Conservation (phyloP, 352 stramenopile genomes). For the Blastocystis sp. region DNA sequence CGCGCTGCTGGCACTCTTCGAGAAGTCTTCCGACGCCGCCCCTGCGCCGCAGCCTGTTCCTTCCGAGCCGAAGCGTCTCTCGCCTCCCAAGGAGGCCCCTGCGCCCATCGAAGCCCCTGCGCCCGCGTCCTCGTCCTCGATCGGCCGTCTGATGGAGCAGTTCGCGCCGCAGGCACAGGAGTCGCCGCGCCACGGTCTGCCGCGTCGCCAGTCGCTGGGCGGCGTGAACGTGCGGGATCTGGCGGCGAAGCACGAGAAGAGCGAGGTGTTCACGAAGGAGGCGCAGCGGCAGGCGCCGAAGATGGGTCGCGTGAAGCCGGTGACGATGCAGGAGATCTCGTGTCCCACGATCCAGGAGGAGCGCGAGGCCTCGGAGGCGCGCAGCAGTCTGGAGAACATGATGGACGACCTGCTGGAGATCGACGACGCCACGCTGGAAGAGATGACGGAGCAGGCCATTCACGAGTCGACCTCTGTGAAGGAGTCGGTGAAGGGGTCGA, state of each 20-base stretch:
- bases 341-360: slow-evolving; percentile 31
- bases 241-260: slow-evolving; percentile 27
- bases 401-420: background rate
- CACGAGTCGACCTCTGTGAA: background rate
- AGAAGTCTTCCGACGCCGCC: background rate
- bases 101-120: background rate
- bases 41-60: background rate
- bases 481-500: no score
- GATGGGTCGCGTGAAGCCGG: background rate
- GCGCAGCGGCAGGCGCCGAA: background rate
- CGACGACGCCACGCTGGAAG: background rate
- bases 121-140: background rate
- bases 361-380: background rate
- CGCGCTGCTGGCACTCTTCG: slow-evolving; percentile 8
- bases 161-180: background rate
- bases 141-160: background rate
- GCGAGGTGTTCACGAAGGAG: background rate
- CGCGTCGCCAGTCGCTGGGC: slow-evolving; percentile 22
- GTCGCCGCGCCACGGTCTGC: background rate
- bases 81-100: background rate
- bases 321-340: slow-evolving; percentile 30
- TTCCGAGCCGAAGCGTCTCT: background rate
- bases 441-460: background rate
- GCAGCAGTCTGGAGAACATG: background rate
- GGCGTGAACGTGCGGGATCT: background rate